Base-by-base conservation (phyloP, 176 grass and related monocot genomes). In the Musa beccarii region DNA sequence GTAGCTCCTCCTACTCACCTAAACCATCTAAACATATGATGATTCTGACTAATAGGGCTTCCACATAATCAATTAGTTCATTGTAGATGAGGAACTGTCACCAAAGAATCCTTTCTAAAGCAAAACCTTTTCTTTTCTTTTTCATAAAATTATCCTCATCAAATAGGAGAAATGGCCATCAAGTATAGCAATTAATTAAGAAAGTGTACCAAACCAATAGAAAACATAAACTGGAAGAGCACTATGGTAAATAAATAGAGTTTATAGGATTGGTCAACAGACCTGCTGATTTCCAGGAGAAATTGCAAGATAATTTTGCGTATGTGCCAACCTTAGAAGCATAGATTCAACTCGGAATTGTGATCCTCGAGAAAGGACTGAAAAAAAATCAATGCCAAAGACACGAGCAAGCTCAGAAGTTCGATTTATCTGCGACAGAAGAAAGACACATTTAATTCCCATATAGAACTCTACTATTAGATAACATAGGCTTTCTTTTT, bases 331-430 rank as follows among this genome's bases (percentile, higher is more conserved):
- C 81, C 93, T 97, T 77, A 97, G 81, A 28, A 97, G 93, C 93
- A 97, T 90, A 80, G 93, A 97, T 75, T 97, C 93, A 78, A 97
- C 93, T 83, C 93, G 85, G 71, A 89, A 97, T 69, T 92, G 93
- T 80, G 93, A 97, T 3, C 93, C 90, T n/a, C 93, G 89, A 76
- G 93, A 92, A 71, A 97, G 85, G 68, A 97, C 93, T 22, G 93
- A 96, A 82, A 97, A 97, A 76, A 97, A 97, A 76, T 97, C 93
- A 72, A 97, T 97, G 76, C 93, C 90, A 82, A 97, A 97, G 14
- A 97, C 87, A 84, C 93, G 90, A 49, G 93, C 89, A 81, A 97
- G 93, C 87, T 92, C 93, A 83, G 93, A 97, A 73, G 93, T 92
- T 67, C 93, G 81, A 80, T 90, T 97, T 74, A 97, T 86, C 93